Conservation (phyloP, 768 basidiomycete genomes). For the Suillus paluster region DNA sequence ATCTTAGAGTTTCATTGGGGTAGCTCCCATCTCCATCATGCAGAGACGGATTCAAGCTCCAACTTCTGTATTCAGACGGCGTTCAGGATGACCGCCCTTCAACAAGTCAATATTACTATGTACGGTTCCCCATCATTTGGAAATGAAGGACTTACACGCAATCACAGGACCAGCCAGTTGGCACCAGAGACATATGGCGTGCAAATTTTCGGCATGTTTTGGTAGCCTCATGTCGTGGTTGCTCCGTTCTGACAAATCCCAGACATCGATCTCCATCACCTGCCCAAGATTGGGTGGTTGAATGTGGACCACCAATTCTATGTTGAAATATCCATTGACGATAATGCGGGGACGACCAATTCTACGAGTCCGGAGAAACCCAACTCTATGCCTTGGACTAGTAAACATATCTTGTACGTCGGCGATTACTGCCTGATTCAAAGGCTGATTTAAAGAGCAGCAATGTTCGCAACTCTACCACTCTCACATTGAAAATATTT, state of each 20-base stretch:
- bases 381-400: conserved; percentile 3
- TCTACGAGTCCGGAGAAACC: neutral
- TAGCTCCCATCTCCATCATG: neutral
- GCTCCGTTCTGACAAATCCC: neutral
- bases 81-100: neutral
- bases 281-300: conserved; percentile 9
- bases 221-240: neutral
- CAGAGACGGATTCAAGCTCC: neutral
- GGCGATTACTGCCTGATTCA: neutral
- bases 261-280: conserved; percentile 6
- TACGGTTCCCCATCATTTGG: neutral
- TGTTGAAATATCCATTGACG: neutral
- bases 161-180: neutral
- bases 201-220: neutral
- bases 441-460: conserved; percentile 4
- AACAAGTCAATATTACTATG: neutral
- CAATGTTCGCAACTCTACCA: conserved; percentile 2
- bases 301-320: conserved; percentile 10
- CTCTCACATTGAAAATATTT: conserved; percentile 6
- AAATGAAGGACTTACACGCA: neutral
- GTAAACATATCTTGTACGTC: conserved; percentile 2
- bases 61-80: neutral
- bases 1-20: neutral
- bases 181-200: neutral
- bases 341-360: neutral